Base-by-base conservation (phyloP, 192 early-diverging fungal genomes). In the Anaeromyces robustus region DNA sequence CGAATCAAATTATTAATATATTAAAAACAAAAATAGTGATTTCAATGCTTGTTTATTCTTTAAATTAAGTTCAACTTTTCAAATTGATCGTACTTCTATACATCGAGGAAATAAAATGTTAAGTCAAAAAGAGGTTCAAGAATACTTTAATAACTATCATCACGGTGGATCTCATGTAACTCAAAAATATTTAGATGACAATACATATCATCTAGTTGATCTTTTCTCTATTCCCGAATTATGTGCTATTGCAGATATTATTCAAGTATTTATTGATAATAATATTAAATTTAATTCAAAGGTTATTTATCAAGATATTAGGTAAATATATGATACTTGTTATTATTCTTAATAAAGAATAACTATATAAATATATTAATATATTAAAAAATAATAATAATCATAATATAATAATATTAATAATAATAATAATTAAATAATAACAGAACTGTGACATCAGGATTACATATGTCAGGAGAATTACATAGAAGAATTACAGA, bases 191-290 rank as follows among this genome's bases (percentile, higher is more conserved):
- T 81, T 87, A 12, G 84, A 83, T 29, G 81, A 82, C 22, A 89
- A 92, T 29, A 87, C 91, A 79, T 86, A 86, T 81, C 91, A 92
- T 30, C 80, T 92, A 30, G 91, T 90, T 34, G 91, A 92, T 79
- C 79, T 92, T 14, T 92, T 91, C 77, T 87, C 86, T 18, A 84
- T 89, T 30, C 91, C 91, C 0, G 84, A 89, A 77, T 88, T 90
- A 0, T 89, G 89, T 22, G 78, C 91, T 30, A 81, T 91, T 77
- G 87, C 89, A 19, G 91, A 92, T 77, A 83, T 92, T 29, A 84
- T 88, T 18, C 91, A 92, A 85, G 87, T 89, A 77, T 92, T 92
- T 82, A 80, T 82, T 29, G 90, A 92, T 32, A 82, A 87, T 78
- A 82, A 82, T 31, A 89, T 89, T 0, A 68, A 68, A 68, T 68